These are phyloP conservation scores for Zoysia matrella DNA, from an alignment of 202 grass and related monocot genomes.

Conservation along the genomic window DNA sequence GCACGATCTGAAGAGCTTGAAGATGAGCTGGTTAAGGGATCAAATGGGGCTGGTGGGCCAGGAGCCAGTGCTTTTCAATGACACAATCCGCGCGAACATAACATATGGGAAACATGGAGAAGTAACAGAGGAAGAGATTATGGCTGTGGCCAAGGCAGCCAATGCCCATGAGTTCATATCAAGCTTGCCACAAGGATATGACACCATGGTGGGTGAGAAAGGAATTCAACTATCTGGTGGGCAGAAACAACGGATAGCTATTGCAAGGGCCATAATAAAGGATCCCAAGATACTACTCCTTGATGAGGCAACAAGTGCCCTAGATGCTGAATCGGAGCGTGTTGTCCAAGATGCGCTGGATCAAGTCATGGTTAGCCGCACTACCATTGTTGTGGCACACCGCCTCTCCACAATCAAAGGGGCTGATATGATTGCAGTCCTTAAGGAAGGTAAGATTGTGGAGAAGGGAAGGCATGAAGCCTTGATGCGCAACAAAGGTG, in stretches of 20 bases:
- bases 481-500: constrained; percentile 62
- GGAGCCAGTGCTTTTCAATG: constrained; percentile 85
- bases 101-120: constrained; percentile 71
- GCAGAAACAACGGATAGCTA: constrained; percentile 83
- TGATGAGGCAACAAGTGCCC: constrained; percentile 84
- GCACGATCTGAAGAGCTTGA: constrained; percentile 56
- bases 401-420: constrained; percentile 88
- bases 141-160: constrained; percentile 63
- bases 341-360: constrained; percentile 82
- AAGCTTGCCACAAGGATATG: constrained; percentile 78
- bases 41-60: constrained; percentile 90
- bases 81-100: constrained; percentile 95
- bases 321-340: constrained; percentile 73
- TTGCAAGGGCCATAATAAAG: constrained; percentile 92
- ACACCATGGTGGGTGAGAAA: constrained; percentile 77
- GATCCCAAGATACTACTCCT: constrained; percentile 82
- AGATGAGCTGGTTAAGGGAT: constrained; percentile 76
- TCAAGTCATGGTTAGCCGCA: constrained; percentile 63
- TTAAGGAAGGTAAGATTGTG: constrained; percentile 74
- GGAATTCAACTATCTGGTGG: constrained; percentile 87
- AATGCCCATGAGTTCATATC: constrained; percentile 95
- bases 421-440: constrained; percentile 69
- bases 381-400: constrained; percentile 77
- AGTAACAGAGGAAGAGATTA: constrained; percentile 78
- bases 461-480: constrained; percentile 83